phyloP scores from a whole-genome alignment of 225 moss, liverwort and hornwort species.

The Takakia lepidozioides region DNA sequence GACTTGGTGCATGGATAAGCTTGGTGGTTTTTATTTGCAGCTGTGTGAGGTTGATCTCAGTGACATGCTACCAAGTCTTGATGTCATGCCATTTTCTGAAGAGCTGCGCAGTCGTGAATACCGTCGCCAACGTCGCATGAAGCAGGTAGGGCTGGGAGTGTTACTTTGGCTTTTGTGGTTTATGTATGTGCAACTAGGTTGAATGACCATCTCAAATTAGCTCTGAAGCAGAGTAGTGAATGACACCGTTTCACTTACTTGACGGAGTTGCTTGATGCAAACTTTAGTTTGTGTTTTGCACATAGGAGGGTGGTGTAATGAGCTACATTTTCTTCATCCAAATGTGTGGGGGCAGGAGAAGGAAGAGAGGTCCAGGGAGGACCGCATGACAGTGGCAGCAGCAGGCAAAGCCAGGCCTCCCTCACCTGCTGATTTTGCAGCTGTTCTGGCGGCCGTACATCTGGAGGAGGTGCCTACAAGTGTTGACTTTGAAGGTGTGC shows the following conservation, averaged over 20 bases:
- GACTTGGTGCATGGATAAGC: too few relatives aligned
- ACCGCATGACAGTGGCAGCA: constrained; percentile 48
- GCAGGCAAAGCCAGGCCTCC: constrained; percentile 53
- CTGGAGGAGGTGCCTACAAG: constrained; percentile 36
- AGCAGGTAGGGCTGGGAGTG: constrained; percentile 17
- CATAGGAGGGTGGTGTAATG: too few relatives aligned
- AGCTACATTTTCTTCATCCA: too few relatives aligned
- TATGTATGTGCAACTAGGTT: too few relatives aligned
- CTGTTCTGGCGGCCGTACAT: constrained; percentile 44
- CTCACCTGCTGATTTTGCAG: constrained; percentile 70
- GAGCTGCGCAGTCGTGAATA: constrained; percentile 77
- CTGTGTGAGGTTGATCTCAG: constrained; percentile 91
- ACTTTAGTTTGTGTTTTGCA: too few relatives aligned
- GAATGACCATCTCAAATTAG: too few relatives aligned
- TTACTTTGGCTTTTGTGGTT: too few relatives aligned
- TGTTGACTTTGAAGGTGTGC: constrained; percentile 57
- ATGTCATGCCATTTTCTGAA: constrained; percentile 63
- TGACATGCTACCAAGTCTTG: constrained; percentile 50
- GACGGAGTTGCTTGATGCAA: too few relatives aligned
- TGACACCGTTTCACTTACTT: too few relatives aligned
- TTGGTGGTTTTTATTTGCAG: too few relatives aligned
- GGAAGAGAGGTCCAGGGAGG: constrained; percentile 62
- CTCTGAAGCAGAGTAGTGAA: too few relatives aligned
- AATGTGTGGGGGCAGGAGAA: constrained; percentile 62
- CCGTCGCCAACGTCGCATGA: constrained; percentile 22